Percentiles rank a stretch among this genome's conserved stretches.
These are phyloP conservation scores for Arachnomyces sp. DNA, from an alignment of 2,329 filamentous ascomycete genomes.

Conservation along the genomic window DNA sequence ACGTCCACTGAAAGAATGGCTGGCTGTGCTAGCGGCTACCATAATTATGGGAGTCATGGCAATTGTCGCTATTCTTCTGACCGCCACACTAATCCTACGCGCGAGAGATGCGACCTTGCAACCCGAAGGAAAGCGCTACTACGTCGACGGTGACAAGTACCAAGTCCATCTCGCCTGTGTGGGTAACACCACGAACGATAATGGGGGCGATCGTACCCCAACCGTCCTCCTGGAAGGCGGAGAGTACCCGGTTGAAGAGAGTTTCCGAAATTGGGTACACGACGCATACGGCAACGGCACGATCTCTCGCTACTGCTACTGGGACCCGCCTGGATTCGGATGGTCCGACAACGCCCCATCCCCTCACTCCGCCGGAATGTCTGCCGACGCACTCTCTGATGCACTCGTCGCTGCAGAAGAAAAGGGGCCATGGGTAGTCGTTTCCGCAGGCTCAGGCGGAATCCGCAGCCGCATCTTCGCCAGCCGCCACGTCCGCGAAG, in stretches of 20 bases:
- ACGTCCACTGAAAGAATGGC: slow-evolving; percentile 75
- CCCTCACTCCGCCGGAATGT: slow-evolving; percentile 86
- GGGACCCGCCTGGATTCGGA: slow-evolving; percentile 81
- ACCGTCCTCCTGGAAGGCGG: slow-evolving; percentile 84
- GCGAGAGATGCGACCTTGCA: slow-evolving; percentile 68
- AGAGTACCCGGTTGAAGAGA: slow-evolving; percentile 68
- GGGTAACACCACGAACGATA: slow-evolving; percentile 50
- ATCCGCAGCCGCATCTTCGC: slow-evolving; percentile 90
- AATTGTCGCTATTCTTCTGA: slow-evolving; percentile 64
- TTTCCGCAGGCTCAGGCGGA: slow-evolving; percentile 77
- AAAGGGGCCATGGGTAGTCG: slow-evolving; percentile 78
- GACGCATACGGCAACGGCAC: slow-evolving; percentile 69
- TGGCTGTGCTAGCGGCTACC: slow-evolving; percentile 67
- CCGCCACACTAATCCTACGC: slow-evolving; percentile 70
- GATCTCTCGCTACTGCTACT: slow-evolving; percentile 87
- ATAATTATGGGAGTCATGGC: slow-evolving; percentile 63
- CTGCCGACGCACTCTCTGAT: slow-evolving; percentile 81
- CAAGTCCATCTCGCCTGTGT: slow-evolving; percentile 77
- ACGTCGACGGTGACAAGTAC: slow-evolving; percentile 79
- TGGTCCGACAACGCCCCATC: slow-evolving; percentile 91
- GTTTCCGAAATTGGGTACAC: slow-evolving; percentile 73
- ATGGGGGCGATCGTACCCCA: slow-evolving; percentile 48
- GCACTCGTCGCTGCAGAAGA: slow-evolving; percentile 74
- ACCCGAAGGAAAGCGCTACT: slow-evolving; percentile 66
- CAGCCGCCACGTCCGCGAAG: slow-evolving; percentile 65